Evolutionary conservation across 345 rosid species (phyloP), one percentile per base, ranked within the genome.

Genomic region (Eucalyptus cloeziana): DNA sequence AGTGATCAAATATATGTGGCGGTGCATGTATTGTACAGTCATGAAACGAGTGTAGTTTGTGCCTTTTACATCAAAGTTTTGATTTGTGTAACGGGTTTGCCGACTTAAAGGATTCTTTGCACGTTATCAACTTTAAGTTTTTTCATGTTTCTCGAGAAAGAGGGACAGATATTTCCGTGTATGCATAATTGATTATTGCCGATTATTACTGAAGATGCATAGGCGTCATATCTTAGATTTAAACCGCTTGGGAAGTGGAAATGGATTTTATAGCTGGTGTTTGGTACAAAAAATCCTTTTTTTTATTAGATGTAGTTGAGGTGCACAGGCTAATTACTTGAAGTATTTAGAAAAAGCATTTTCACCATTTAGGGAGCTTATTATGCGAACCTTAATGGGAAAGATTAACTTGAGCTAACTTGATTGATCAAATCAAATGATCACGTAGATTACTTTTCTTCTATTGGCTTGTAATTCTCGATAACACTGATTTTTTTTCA

Each of bases 401-500:
- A n/a, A n/a, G 21, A 64, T 16, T n/a, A n/a, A 16, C 43, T 69
- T 4, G 79, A 16, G 79, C 43, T 69, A 33, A 69, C 27, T 12
- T 10, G 25, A 37, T 71, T 0, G 4, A 33, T 71, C 14, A 4
- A 71, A 10, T 33, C 45, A 33, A 16, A 1, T 13, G 4, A 33
- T 71, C 45, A 10, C 8, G 43, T 37, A 24, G 7, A 19, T 37
- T 71, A 16, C 1, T 31, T 69, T 17, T 33, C 4, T 2, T 69
- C 43, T 4, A 8, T 69, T 5, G 5, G 33, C 7, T 33, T 33
- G 7, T 69, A 69, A 16, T 67, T 33, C 40, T 15, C 2, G 11
- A 30, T 67, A 15, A 67, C 3, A 0, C 3, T 16, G 10, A 14
- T 69, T 33, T 33, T 1, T 19, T 76, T 37, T 76, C 0, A 5